Base-by-base conservation (phyloP, 495 filamentous ascomycete species). In the Penicillium samsonianum region DNA sequence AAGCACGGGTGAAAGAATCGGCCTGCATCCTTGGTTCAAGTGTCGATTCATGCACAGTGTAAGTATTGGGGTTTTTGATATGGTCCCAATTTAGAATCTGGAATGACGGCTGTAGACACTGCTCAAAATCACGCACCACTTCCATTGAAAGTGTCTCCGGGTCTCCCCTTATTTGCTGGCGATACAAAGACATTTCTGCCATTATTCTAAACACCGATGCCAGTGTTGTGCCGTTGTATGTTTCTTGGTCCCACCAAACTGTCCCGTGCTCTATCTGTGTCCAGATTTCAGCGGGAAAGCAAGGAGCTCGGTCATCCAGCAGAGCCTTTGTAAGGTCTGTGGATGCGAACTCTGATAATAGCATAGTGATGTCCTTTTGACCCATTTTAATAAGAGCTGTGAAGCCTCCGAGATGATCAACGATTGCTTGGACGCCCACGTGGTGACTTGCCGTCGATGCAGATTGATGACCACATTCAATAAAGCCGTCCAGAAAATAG, bases 401-500 rank as follows among this genome's bases (percentile, higher is more conserved):
- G 59, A 69, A 72, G 41, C 69, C 67, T 45, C 69, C 71, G 10
- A 75, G 56, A 7, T 64, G 52, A 12, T 64, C 58, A 16, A 64
- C 62, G 40, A 75, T 75, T 10, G 72, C 72, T 44, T 65, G 67
- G 31, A 71, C 71, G 31, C 72, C 72, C 10, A 64, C 63, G n/a
- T 72, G 60, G 51, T 75, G 72, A 22, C 69, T 66, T 22, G 63
- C 60, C 2, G 67, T 69, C 1, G 73, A 71, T 5, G 71, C 68
- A 38, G 58, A 69, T 49, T 72, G 69, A 20, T 67, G 62, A 11
- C 55, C 53, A 17, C 71, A 72, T 46, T 73, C 71, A 43, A 75
- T 67, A 25, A 69, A 69, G 16, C 73, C 71, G 44, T 75, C 73
- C 6, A 73, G 49, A 22, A 75, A 73, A 55, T 72, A 76, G 2